Base-by-base conservation (phyloP, 78 protist species). In the Neovahlkampfia damariscottae region DNA sequence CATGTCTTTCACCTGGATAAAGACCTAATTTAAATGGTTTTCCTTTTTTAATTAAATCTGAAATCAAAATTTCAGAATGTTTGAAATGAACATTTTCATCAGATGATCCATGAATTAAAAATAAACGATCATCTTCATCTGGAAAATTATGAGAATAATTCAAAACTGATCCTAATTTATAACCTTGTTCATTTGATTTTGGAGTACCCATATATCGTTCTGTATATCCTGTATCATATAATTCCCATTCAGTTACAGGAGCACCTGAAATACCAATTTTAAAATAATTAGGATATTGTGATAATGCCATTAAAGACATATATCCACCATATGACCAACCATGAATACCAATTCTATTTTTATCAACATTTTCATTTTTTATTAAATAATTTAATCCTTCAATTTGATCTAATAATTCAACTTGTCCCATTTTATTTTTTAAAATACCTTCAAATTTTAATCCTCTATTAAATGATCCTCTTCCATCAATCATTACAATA, bases 261-360 rank as follows among this genome's bases (percentile, higher is more conserved):
- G 98, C 98, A 34, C 96, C 95, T 5, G 93, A 67, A n/a, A 89
- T 31, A 8, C 78, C 86, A 32, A 85, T 74, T 73, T 83, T 81
- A 87, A 93, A 93, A 31, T 86, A 2, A 38, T 87, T 90, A 8
- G 92, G 91, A 32, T 77, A 62, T 66, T 82, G 86, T 0, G 79
- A 69, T 34, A 94, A 69, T 35, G 77, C 84, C 90, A 90, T 75
- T 3, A 91, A 82, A 0, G 92, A 27, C 34, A 81, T 28, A 58
- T 94, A 94, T 6, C 97, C 97, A 40, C 97, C 97, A 37, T 93
- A 90, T 32, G 80, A 59, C 93, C 94, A 90, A 35, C 97, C 97
- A 40, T 41, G 50, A 27, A 91, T 71, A 30, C 82, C 94, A 28
- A 93, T 70, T 27, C 95, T 79, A 0, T 0, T 6, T 6, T 32